These are phyloP conservation scores for Apiospora malaysiana DNA, from an alignment of 2,329 filamentous ascomycete genomes.

Conservation along the genomic window DNA sequence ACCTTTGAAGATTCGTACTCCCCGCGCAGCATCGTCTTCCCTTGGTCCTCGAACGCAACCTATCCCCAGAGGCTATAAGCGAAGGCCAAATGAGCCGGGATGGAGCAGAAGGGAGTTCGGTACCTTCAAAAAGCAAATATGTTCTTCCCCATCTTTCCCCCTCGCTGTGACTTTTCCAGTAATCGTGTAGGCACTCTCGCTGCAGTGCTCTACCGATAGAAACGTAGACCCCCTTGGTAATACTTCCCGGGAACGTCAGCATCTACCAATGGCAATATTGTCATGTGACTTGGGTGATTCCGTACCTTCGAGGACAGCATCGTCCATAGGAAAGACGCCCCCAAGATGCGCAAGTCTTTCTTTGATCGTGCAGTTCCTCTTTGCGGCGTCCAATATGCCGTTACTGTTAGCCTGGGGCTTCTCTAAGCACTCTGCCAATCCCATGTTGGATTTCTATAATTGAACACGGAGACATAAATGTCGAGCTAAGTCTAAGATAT, in stretches of 20 bases:
- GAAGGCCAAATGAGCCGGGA: background rate
- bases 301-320: background rate
- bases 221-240: background rate
- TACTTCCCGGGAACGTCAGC: background rate
- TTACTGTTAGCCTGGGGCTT: background rate
- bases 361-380: background rate
- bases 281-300: background rate
- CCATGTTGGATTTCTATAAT: background rate
- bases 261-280: background rate
- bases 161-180: background rate
- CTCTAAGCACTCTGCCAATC: background rate
- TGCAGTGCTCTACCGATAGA: background rate
- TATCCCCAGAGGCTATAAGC: background rate
- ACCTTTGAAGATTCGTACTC: conserved; percentile 29
- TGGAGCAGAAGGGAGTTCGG: background rate
- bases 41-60: conserved; percentile 1
- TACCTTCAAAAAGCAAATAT: background rate
- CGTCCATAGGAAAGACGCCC: background rate
- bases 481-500: no score
- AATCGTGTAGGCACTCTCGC: background rate
- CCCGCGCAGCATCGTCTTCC: conserved; percentile 26
- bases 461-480: no score
- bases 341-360: background rate
- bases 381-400: background rate
- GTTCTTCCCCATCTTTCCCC: background rate